A percentile compares a stretch with the other conserved stretches of the same genome.
These are phyloP conservation scores for Urtica urens DNA, from an alignment of 306 rosid species.

Conservation along the genomic window DNA sequence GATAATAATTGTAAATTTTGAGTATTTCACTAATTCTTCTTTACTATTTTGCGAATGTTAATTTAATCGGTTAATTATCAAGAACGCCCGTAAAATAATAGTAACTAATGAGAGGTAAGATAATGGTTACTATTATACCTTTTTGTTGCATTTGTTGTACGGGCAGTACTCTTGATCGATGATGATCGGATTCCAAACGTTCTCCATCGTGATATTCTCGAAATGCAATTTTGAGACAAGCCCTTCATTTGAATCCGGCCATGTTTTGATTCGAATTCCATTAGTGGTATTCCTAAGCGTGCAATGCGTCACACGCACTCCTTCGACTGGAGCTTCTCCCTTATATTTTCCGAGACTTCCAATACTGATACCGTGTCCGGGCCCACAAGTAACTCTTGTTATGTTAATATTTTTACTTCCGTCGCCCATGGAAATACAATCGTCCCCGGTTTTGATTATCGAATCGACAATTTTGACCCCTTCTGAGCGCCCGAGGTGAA, in stretches of 20 bases:
- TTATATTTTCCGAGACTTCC: constrained; percentile 27
- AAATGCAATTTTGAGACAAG: constrained; percentile 16
- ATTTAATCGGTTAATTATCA: too few relatives aligned
- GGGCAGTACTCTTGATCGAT: constrained; percentile 26
- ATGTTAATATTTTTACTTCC: constrained; percentile 24
- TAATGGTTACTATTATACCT: constrained; percentile 8
- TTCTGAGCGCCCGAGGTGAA: constrained; percentile 32
- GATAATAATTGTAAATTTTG: too few relatives aligned
- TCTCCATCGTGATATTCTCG: constrained; percentile 9
- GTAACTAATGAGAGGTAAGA: too few relatives aligned
- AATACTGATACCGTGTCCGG: too few relatives aligned
- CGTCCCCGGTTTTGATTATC: constrained; percentile 29
- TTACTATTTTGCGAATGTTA: too few relatives aligned
- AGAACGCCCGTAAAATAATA: too few relatives aligned
- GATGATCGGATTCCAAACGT: constrained; percentile 11
- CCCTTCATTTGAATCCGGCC: constrained; percentile 5
- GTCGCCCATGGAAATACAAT: too few relatives aligned
- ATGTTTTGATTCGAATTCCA: constrained; percentile 20
- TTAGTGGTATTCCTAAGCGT: constrained; percentile 10
- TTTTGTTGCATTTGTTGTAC: constrained; percentile 19
- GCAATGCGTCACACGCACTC: constrained; percentile 7
- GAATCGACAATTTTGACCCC: constrained; percentile 18
- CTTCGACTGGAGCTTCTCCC: constrained; percentile 9
- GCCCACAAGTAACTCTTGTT: constrained; percentile 24
- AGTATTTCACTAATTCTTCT: too few relatives aligned